Evolutionary conservation across 805 yeast species (phyloP).

Genomic region (Monosporozyma unispora): DNA sequence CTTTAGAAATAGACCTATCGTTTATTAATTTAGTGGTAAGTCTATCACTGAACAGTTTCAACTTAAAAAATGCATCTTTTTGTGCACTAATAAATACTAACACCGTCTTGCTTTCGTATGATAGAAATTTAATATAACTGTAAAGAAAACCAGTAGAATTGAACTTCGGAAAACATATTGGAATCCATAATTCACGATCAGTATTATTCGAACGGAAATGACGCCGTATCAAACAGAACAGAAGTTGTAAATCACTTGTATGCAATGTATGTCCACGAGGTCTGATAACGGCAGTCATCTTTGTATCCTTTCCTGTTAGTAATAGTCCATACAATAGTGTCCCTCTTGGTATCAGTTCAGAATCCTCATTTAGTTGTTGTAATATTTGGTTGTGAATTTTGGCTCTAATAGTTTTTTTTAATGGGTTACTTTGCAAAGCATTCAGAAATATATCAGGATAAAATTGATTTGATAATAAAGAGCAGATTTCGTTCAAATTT

Average conservation of each 20-base stretch:
- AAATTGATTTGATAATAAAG: constrained; percentile 39
- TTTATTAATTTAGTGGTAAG: constrained; percentile 37
- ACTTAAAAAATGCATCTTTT: constrained; percentile 68
- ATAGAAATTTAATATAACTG: constrained; percentile 59
- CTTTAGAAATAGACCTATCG: constrained; percentile 32
- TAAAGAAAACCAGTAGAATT: constrained; percentile 82
- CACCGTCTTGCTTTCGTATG: constrained; percentile 29
- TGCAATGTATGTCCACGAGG: constrained; percentile 72
- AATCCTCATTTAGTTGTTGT: constrained; percentile 15
- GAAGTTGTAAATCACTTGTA: constrained; percentile 69
- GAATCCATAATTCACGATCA: constrained; percentile 82
- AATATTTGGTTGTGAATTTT: constrained; percentile 34
- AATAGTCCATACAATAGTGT: constrained; percentile 69
- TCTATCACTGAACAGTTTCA: constrained; percentile 51
- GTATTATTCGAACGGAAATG: constrained; percentile 28
- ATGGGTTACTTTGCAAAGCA: constrained; percentile 53
- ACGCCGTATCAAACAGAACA: constrained; percentile 60
- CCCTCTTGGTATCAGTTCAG: constrained; percentile 31
- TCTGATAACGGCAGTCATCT: constrained; percentile 58
- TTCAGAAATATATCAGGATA: constrained; percentile 56
- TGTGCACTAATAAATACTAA: constrained; percentile 44
- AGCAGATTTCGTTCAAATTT: constrained; percentile 57
- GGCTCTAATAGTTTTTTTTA: constrained; percentile 49
- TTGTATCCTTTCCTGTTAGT: constrained; percentile 46
- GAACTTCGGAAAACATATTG: constrained; percentile 85